These are phyloP conservation scores for Eucalyptus polybractea DNA, from an alignment of 345 rosid species.

Conservation along the genomic window DNA sequence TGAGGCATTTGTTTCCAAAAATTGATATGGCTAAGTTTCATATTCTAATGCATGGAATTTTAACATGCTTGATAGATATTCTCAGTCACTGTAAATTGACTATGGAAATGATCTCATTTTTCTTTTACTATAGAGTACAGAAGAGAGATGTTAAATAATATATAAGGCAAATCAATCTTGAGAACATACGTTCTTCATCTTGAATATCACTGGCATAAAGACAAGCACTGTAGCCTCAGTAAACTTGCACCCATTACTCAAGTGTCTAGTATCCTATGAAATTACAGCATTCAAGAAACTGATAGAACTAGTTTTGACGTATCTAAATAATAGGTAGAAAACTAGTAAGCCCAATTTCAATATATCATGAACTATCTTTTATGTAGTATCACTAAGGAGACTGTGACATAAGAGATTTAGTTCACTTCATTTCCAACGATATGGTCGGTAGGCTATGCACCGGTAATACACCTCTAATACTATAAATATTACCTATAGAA, in stretches of 20 bases:
- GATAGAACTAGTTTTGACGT: neutral
- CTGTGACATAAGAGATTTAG: neutral
- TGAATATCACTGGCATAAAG: neutral
- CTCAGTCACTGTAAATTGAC: neutral
- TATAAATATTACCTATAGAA: slow-evolving; percentile 35
- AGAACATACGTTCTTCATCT: neutral
- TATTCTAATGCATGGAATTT: neutral
- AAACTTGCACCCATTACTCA: neutral
- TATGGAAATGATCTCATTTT: neutral
- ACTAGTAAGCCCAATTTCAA: no score
- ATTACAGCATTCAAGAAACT: neutral
- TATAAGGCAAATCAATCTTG: neutral
- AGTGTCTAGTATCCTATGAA: neutral
- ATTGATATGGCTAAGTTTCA: neutral
- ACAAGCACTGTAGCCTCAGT: neutral
- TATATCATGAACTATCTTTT: neutral
- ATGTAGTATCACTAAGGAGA: neutral
- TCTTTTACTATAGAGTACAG: neutral
- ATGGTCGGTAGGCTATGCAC: no score
- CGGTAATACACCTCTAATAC: neutral
- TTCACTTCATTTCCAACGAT: accelerated
- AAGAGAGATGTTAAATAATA: neutral
- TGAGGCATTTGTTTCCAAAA: neutral
- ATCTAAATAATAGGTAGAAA: neutral
- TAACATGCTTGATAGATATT: neutral